Evolutionary conservation across 2,329 filamentous ascomycete genomes (phyloP).

Genomic region (Fusarium musae): DNA sequence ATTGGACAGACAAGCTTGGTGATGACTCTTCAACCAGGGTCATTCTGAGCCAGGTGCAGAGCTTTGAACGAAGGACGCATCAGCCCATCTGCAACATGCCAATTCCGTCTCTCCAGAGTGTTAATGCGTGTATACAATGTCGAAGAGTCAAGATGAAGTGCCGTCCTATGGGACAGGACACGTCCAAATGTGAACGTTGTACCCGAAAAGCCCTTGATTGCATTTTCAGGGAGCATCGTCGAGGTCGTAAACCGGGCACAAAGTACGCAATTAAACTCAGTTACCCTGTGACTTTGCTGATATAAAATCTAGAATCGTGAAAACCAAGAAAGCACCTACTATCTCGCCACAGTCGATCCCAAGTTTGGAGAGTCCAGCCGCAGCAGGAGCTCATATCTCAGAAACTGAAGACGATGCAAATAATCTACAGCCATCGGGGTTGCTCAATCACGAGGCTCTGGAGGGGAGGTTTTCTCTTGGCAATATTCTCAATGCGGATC

Average conservation of each 20-base stretch:
- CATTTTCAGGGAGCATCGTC: neutral
- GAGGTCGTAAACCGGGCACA: neutral
- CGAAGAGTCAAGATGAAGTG: neutral
- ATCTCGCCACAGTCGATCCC: neutral
- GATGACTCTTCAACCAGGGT: neutral
- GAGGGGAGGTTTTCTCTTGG: neutral
- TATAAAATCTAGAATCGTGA: neutral
- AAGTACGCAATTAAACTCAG: neutral
- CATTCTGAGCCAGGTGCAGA: neutral
- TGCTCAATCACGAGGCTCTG: neutral
- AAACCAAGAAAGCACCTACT: neutral
- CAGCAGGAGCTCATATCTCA: neutral
- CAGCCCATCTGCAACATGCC: fast-evolving
- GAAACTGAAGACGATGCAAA: neutral
- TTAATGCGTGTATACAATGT: neutral
- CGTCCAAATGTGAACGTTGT: neutral
- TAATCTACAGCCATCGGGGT: neutral
- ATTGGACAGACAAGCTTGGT: neutral
- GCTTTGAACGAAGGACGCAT: neutral
- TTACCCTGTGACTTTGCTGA: no score
- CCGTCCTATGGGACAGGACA: neutral
- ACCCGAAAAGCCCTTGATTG: neutral
- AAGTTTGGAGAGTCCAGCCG: neutral
- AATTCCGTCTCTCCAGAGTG: neutral
- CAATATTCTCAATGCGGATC: neutral